Evolutionary conservation across 257 asterid genomes (phyloP), one percentile per base, ranked within the genome.

Genomic region (Solanum neorickii): DNA sequence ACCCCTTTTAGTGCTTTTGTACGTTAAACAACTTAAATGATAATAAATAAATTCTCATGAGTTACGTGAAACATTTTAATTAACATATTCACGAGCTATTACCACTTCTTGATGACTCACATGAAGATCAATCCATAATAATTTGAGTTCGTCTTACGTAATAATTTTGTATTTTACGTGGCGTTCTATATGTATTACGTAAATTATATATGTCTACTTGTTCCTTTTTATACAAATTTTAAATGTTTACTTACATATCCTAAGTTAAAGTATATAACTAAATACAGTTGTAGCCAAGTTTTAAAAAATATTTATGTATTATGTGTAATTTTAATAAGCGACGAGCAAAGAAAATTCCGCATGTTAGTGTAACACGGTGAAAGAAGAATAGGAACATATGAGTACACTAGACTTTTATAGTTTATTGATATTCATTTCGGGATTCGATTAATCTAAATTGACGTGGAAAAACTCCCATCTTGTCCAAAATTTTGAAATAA

Each of bases 71-170:
- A 70, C 44, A 52, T 52, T 52, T 56, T 56, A 56, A 70, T 70
- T 70, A 33, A 31, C n/a, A 70, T 70, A 70, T 31, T 70, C 76
- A 70, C 76, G 76, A 31, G 76, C 42, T 31, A 70, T 31, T 70
- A 70, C 25, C 44, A 31, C 44, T n/a, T 31, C 77, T 70, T 70
- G 39, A 70, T 21, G n/a, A 70, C 25, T 70, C n/a, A 33, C 42
- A 16, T 70, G 77, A 70, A 70, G n/a, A 70, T 31, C 14, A 8
- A 70, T 70, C n/a, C 44, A 70, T 70, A 70, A 49, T 49, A 49
- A 15, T 49, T 60, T 0, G 29, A 56, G 8, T 56, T 56, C 9
- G 23, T 49, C 9, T 49, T 49, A 15, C 9, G 0, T 52, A 5
- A 52, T 16, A 52, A 52, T 52, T 52, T 52, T 16, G 23, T 52